Evolutionary conservation across 2,329 filamentous ascomycete genomes (phyloP), one percentile per base, ranked within the genome.

Genomic region (Alternaria brassicicola): DNA sequence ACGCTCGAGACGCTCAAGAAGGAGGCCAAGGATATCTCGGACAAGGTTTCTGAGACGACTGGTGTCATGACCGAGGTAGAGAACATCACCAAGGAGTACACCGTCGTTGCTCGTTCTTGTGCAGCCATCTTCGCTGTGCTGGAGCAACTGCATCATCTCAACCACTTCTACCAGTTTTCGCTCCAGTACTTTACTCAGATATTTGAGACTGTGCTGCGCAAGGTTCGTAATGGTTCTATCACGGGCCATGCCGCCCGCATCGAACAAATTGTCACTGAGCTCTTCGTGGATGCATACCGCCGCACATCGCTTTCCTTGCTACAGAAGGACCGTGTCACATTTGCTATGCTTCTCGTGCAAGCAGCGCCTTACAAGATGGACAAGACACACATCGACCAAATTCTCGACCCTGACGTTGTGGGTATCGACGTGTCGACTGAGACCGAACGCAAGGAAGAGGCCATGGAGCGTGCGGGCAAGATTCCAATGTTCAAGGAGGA

Each of bases 131-230:
- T 98, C 76, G 93, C 96, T 30, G 91, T 99, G 13, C 83, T 99
- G 61, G 96, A 99, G 80, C 94, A 99, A 78, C 86, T 99, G 57
- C 94, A 98, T 78, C 96, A 97, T 75, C 89, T 99, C 76, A 97
- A 99, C 78, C 95, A 98, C 82, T 98, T 98, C 80, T 99, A 99
- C 79, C 96, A 98, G 76, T 99, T 99, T 84, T 99, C 95, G 35
- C 85, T 99, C 59, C 93, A 97, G 78, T 99, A 97, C 80, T 99
- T 99, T 80, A 86, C 97, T 54, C 91, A 97, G 76, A 99, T 99
- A 68, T 99, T 99, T 85, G 91, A 96, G 75, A 88, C 90, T 6
- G 95, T 99, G 7, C 84, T 99, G 36, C 90, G 90, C 67, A 85
- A 87, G 57, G 96, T 96, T 78, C 88, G 89, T 71, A 88, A 87